A percentile compares a stretch with the other conserved stretches of the same genome.
Conservation (phyloP, 1,284 basidiomycete genomes). For the Farysia itapuensis region DNA sequence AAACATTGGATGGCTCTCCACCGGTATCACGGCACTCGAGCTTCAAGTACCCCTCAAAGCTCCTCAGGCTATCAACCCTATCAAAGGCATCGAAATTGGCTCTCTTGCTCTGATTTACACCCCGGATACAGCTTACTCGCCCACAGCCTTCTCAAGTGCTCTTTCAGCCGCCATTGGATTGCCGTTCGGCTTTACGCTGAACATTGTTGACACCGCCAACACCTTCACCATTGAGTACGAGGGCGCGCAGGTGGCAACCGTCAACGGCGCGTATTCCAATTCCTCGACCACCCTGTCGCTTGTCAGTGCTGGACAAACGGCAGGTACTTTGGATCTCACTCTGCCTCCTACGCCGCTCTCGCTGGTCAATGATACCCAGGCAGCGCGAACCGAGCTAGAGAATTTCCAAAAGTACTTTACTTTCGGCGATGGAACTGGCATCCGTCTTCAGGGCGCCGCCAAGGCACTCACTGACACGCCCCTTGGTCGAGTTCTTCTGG, state of each 20-base stretch:
- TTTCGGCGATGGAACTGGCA: constrained; percentile 64
- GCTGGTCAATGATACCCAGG: constrained; percentile 65
- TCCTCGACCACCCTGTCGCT: constrained; percentile 34
- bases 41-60: constrained; percentile 69
- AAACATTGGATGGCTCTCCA: constrained; percentile 70
- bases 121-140: constrained; percentile 67
- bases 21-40: constrained; percentile 68
- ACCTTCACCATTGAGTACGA: constrained; percentile 67
- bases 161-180: constrained; percentile 70
- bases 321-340: constrained; percentile 70
- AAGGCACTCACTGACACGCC: constrained; percentile 70
- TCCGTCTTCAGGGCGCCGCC: constrained; percentile 70
- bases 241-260: constrained; percentile 66
- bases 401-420: constrained; percentile 59
- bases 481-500: constrained; percentile 70
- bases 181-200: constrained; percentile 75
- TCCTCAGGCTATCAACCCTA: constrained; percentile 67
- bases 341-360: constrained; percentile 67
- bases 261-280: constrained; percentile 35
- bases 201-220: constrained; percentile 71
- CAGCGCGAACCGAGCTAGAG: constrained; percentile 53
- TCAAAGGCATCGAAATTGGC: constrained; percentile 70
- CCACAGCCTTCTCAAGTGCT: constrained; percentile 66
- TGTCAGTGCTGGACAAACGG: constrained; percentile 65
- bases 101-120: constrained; percentile 69